Percentiles rank a stretch among this genome's conserved stretches.
Conservation (phyloP, 2,329 filamentous ascomycete species). For the Pseudogymnoascus sp. region DNA sequence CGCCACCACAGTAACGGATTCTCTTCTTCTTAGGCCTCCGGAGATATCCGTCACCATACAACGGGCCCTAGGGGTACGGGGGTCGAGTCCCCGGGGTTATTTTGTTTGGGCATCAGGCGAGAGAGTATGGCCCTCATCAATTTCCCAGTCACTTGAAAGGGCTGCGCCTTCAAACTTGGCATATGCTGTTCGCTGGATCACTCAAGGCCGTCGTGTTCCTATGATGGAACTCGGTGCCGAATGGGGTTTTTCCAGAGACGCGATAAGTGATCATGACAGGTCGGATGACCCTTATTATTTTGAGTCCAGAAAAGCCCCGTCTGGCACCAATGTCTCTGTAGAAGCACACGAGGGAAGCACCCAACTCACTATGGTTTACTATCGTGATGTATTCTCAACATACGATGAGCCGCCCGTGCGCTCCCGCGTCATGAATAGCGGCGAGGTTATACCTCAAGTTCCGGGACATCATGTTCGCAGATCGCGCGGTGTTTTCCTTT, state of each 20-base stretch:
- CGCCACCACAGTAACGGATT: neutral
- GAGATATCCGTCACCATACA: neutral
- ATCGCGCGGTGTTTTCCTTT: constrained; percentile 17
- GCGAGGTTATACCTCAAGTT: neutral
- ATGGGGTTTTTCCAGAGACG: neutral
- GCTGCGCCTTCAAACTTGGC: neutral
- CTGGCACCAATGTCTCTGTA: neutral
- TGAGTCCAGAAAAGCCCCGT: neutral
- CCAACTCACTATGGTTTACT: neutral
- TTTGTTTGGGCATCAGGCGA: neutral
- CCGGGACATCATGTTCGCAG: constrained; percentile 22
- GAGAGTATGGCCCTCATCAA: neutral
- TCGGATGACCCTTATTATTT: too few species aligned
- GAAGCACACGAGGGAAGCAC: neutral
- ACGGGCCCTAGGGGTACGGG: neutral
- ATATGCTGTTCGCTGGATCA: neutral
- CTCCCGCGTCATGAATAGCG: constrained; percentile 8
- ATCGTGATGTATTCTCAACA: constrained; percentile 3
- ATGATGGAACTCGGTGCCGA: neutral
- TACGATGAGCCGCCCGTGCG: constrained; percentile 9
- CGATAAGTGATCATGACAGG: neutral
- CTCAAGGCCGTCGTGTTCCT: neutral
- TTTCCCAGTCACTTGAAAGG: neutral
- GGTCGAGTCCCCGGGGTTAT: neutral
- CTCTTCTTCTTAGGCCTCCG: neutral